Conservation (phyloP, 2,329 filamentous ascomycete genomes). For the Aspergillus costaricaensis region DNA sequence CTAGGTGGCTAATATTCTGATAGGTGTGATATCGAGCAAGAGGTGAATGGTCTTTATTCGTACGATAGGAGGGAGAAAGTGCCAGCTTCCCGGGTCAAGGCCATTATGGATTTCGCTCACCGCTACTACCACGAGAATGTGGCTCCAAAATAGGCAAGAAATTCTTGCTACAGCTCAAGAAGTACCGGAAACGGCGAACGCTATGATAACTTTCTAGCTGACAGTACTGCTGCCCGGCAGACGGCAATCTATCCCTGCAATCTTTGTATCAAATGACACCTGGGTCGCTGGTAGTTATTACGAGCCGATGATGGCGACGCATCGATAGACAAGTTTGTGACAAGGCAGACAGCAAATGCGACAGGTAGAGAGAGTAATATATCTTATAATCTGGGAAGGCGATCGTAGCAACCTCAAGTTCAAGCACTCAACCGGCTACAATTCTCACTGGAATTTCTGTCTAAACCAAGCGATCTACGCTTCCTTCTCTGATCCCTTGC, state of each 20-base stretch:
- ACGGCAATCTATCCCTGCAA: no score
- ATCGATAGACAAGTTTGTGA: no score
- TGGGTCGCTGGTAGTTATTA: no score
- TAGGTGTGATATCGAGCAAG: conserved; percentile 64
- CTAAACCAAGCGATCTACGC: not conserved
- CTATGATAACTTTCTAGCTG: not conserved
- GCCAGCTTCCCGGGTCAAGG: conserved; percentile 58
- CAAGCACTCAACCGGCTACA: no score
- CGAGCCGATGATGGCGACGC: no score
- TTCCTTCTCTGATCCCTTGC: not conserved
- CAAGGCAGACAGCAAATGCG: no score
- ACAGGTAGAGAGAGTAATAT: no score
- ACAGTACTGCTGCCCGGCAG: no score
- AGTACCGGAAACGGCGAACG: not conserved
- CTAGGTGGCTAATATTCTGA: not conserved
- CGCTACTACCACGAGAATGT: conserved; percentile 45
- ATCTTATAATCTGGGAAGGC: not conserved
- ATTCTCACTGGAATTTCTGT: no score
- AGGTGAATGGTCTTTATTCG: conserved; percentile 67
- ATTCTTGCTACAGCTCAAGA: not conserved
- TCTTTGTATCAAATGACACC: no score
- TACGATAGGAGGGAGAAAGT: conserved; percentile 65
- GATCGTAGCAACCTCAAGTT: not conserved
- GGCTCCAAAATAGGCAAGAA: not conserved
- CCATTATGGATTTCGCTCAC: conserved; percentile 57